A percentile compares a stretch with the other conserved stretches of the same genome.
Evolutionary conservation across 2,329 filamentous ascomycete species (phyloP).

Genomic region (Colletotrichum phormii): DNA sequence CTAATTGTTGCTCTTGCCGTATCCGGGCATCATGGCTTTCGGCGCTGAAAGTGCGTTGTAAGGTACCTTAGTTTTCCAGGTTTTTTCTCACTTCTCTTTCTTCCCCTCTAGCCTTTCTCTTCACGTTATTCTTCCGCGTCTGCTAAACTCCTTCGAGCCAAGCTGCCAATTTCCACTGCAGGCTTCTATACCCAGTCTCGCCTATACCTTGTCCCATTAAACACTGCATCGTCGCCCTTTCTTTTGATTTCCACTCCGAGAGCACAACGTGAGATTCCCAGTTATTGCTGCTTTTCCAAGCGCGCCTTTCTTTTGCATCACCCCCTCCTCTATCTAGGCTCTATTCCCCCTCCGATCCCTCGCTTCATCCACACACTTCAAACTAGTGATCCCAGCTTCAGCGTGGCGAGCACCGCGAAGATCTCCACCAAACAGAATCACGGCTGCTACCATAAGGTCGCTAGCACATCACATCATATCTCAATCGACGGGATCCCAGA

Average conservation of each 20-base stretch:
- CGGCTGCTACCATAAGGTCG: neutral
- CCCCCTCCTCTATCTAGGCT: neutral
- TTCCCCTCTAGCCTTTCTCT: neutral
- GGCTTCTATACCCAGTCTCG: neutral
- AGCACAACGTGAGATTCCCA: neutral
- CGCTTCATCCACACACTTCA: neutral
- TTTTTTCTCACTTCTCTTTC: neutral
- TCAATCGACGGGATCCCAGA: neutral
- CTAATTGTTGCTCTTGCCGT: conserved; percentile 16
- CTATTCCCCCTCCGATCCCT: conserved; percentile 8
- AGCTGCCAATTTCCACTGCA: conserved; percentile 11
- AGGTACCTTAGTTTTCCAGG: neutral
- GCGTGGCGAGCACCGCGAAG: conserved; percentile 1
- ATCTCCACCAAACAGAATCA: neutral
- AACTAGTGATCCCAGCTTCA: neutral
- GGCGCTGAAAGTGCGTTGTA: neutral
- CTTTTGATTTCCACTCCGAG: conserved; percentile 20
- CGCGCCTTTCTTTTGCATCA: conserved; percentile 26
- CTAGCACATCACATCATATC: neutral
- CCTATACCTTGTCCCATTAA: conserved; percentile 23
- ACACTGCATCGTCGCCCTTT: conserved; percentile 26
- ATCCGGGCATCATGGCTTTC: conserved; percentile 29
- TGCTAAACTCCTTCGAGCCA: conserved; percentile 19
- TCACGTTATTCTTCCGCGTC: neutral
- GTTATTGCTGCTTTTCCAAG: conserved; percentile 10